Evolutionary conservation across 176 grass and related monocot species (phyloP).

Genomic region (Rhynchospora pubera): DNA sequence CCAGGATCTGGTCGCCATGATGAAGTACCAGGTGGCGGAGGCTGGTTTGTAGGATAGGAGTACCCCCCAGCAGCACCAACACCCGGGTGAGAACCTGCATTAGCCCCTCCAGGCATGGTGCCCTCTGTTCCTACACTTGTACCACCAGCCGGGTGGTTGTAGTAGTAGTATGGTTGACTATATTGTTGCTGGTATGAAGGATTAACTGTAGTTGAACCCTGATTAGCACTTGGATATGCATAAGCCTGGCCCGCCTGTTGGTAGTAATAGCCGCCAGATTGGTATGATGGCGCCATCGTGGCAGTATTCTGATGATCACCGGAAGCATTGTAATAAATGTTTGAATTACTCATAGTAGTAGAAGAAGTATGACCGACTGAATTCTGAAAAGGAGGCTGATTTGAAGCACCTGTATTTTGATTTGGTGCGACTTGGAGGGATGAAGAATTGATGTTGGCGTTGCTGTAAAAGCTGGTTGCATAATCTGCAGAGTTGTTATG

Average conservation of each 20-base stretch:
- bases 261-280: conserved; percentile 71
- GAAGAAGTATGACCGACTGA: conserved; percentile 82
- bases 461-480: conserved; percentile 54
- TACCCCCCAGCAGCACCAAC: conserved; percentile 39
- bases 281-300: conserved; percentile 53
- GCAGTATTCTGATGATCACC: conserved; percentile 54
- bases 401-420: conserved; percentile 98
- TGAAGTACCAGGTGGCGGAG: conserved; percentile 88
- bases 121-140: conserved; percentile 40
- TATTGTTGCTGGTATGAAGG: conserved; percentile 72
- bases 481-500: conserved; percentile 50
- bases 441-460: conserved; percentile 49
- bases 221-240: conserved; percentile 46
- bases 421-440: conserved; percentile 66
- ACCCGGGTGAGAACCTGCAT: conserved; percentile 21
- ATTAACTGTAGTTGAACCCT: conserved; percentile 43
- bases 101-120: conserved; percentile 24
- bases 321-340: conserved; percentile 99
- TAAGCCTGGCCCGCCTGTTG: conserved; percentile 49
- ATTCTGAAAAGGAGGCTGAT: conserved; percentile 99
- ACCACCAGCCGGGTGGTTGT: conserved; percentile 40
- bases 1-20: conserved; percentile 59
- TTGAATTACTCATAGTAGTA: conserved; percentile 51
- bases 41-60: conserved; percentile 63
- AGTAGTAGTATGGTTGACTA: conserved; percentile 67